Evolutionary conservation across 176 grass and related monocot species (phyloP).

Genomic region (Echinochloa phyllopogon): DNA sequence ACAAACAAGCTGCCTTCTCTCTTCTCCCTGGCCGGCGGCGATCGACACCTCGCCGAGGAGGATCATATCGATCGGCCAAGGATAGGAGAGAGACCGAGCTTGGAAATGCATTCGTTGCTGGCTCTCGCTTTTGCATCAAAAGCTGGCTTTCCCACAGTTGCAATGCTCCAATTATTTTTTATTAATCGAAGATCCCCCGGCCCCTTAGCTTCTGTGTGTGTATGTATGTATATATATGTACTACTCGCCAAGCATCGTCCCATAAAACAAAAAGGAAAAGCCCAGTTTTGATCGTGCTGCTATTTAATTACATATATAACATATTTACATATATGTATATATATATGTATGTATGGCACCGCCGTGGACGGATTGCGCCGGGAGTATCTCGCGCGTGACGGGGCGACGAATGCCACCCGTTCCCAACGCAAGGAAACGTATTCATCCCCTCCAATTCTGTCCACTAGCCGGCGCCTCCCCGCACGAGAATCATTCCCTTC

Average conservation of each 20-base stretch:
- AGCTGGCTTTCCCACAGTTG: no score
- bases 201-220: background rate
- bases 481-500: conserved; percentile 31
- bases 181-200: background rate
- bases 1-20: no score
- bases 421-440: background rate
- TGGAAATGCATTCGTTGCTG: no score
- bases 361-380: background rate
- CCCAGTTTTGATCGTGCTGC: background rate
- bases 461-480: background rate
- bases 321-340: no score
- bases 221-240: background rate
- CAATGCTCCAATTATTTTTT: no score
- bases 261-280: background rate
- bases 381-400: background rate
- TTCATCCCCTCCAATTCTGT: conserved; percentile 6
- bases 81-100: no score
- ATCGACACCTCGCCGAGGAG: background rate
- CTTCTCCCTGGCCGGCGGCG: no score
- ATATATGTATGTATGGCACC: background rate
- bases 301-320: background rate
- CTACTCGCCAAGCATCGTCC: background rate
- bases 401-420: conserved; percentile 22
- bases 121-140: background rate
- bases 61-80: no score